A percentile compares a stretch with the other conserved stretches of the same genome.
Evolutionary conservation across 345 rosid genomes (phyloP).

Genomic region (Durio zibethinus): DNA sequence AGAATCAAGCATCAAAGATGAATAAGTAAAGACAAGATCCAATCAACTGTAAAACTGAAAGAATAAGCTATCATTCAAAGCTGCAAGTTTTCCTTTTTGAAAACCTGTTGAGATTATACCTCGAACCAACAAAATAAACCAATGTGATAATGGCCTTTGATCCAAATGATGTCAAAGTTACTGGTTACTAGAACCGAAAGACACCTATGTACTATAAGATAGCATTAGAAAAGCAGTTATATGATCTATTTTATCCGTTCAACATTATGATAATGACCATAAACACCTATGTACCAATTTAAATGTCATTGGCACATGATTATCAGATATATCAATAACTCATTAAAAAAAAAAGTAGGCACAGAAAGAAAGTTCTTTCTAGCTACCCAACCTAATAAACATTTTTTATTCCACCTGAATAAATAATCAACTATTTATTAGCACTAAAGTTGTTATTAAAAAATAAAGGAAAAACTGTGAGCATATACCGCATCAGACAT

Average conservation of each 20-base stretch:
- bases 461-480: neutral
- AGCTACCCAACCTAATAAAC: neutral
- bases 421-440: neutral
- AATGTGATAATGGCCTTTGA: neutral
- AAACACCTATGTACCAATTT: neutral
- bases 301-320: neutral
- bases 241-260: neutral
- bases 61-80: neutral
- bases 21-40: neutral
- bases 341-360: neutral
- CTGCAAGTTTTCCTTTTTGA: neutral
- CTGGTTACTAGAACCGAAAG: neutral
- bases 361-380: neutral
- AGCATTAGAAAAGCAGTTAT: neutral
- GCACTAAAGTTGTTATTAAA: neutral
- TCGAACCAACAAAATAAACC: neutral
- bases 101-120: neutral
- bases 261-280: neutral
- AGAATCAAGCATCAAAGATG: neutral
- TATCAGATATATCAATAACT: neutral
- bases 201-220: neutral
- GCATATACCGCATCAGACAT: conserved; percentile 59
- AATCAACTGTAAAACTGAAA: neutral
- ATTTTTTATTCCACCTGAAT: neutral
- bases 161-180: neutral